A percentile compares a stretch with the other conserved stretches of the same genome.
Conservation (phyloP, 192 early-diverging fungal species). For the Linnemannia hyalina region DNA sequence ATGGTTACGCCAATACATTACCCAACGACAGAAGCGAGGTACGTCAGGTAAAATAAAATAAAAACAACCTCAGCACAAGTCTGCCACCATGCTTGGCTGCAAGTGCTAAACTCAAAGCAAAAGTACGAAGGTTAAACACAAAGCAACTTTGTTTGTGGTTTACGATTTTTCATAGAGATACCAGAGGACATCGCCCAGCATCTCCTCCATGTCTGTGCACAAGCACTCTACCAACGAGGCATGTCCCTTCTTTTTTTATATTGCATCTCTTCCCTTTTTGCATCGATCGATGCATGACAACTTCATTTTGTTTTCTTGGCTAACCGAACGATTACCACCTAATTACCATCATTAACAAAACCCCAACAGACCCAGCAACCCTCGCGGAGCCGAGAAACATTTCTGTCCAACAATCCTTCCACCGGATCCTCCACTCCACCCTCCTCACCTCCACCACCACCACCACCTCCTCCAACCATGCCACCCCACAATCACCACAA, state of each 20-base stretch:
- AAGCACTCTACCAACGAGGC: constrained; percentile 37
- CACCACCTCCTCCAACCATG: not conserved
- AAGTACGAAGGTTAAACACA: too few species aligned
- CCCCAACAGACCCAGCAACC: constrained; percentile 27
- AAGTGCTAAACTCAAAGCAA: not conserved
- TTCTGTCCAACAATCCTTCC: constrained; percentile 38
- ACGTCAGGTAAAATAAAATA: constrained; percentile 30
- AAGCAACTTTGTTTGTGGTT: not conserved
- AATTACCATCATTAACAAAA: not conserved
- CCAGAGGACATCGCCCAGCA: constrained; percentile 44
- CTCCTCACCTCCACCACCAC: not conserved
- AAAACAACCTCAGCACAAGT: not conserved
- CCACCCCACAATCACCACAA: not conserved
- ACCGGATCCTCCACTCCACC: not conserved
- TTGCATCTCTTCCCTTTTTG: not conserved
- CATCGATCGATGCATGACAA: too few species aligned
- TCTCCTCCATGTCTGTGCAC: constrained; percentile 24
- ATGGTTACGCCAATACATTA: constrained; percentile 45
- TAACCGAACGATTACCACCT: too few species aligned
- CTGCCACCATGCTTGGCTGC: not conserved
- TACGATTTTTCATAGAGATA: constrained; percentile 22
- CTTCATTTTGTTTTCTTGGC: too few species aligned
- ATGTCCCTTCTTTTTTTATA: not conserved
- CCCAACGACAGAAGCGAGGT: constrained; percentile 49
- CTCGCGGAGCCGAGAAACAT: constrained; percentile 17